phyloP scores from a whole-genome alignment of 108 stramenopile species.

The Pseudonitzschia pungens region DNA sequence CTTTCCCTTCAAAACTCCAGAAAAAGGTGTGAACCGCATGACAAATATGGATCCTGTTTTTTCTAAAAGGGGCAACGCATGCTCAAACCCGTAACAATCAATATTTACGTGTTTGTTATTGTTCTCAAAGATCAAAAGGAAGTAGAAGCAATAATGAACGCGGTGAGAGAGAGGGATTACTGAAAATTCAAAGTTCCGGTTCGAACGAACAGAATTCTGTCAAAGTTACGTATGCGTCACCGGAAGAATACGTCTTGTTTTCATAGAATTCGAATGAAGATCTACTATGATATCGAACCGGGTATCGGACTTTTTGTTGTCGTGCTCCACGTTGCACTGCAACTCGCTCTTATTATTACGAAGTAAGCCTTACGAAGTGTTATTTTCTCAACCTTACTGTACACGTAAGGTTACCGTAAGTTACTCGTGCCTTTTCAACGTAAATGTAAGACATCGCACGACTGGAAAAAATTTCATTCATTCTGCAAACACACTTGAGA shows the following conservation, averaged over 20 bases:
- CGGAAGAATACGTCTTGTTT: background rate
- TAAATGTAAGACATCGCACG: no score
- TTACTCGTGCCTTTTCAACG: no score
- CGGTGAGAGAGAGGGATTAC: background rate
- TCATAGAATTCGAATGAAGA: background rate
- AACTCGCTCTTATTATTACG: no score
- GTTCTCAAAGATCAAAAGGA: background rate
- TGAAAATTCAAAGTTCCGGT: background rate
- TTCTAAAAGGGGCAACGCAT: background rate
- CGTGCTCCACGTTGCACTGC: no score
- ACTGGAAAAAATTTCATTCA: no score
- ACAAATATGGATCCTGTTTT: no score
- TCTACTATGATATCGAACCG: background rate
- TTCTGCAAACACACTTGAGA: no score
- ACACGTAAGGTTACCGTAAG: no score
- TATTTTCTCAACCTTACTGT: no score
- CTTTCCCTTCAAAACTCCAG: no score
- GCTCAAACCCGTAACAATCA: background rate
- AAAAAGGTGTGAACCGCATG: no score
- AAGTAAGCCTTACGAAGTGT: no score
- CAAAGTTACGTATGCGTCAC: conserved; percentile 1
- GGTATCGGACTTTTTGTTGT: background rate
- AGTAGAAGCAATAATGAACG: background rate
- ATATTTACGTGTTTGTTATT: background rate
- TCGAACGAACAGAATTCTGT: background rate